Conservation (phyloP, 1,139 yeast genomes). For the Blastobotrys elegans region DNA sequence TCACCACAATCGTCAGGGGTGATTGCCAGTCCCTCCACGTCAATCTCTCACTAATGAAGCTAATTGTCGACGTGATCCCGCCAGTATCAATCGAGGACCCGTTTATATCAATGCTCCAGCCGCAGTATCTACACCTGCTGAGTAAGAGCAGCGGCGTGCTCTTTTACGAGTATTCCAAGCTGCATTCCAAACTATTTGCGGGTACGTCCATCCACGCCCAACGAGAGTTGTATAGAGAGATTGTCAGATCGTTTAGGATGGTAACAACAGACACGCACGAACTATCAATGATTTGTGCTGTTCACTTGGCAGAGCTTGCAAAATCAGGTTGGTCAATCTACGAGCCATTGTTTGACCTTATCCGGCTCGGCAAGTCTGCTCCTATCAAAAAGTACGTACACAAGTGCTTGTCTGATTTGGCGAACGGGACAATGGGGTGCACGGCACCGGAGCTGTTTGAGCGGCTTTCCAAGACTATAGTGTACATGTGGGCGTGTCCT, state of each 20-base stretch:
- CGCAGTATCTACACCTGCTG: constrained; percentile 1
- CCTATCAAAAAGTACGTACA: background rate
- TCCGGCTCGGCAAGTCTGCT: constrained; percentile 2
- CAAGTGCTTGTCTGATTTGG: constrained; percentile 2
- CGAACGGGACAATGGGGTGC: background rate
- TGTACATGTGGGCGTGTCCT: constrained; percentile 44
- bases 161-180: constrained; percentile 2
- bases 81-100: background rate
- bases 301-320: constrained; percentile 4
- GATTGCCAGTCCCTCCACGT: constrained; percentile 3
- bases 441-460: constrained; percentile 29
- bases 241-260: background rate
- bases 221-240: background rate
- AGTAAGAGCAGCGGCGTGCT: constrained; percentile 1
- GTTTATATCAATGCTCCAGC: background rate
- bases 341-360: constrained; percentile 11
- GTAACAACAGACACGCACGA: background rate
- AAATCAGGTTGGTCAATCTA: constrained; percentile 6
- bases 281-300: background rate
- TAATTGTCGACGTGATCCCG: constrained; percentile 1
- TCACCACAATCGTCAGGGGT: background rate
- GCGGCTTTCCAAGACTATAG: constrained; percentile 34
- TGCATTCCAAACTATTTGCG: background rate
- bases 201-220: background rate
- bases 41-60: background rate